Base-by-base conservation (phyloP, 495 filamentous ascomycete species). In the Sordaria brevicollis region DNA sequence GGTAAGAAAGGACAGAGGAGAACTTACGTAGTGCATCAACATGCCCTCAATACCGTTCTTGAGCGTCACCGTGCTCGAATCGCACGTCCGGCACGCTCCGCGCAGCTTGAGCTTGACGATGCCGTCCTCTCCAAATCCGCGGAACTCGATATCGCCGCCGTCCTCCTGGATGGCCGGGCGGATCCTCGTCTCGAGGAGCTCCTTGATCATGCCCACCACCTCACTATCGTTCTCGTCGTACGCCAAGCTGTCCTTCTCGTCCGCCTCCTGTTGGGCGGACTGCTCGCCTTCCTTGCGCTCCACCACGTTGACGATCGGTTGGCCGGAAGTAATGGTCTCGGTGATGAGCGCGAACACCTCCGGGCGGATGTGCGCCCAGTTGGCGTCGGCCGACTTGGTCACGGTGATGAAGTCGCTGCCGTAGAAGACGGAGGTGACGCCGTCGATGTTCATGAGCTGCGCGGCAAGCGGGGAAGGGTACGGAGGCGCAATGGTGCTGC, bases 1-100 rank as follows among this genome's bases (percentile, higher is more conserved):
- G 66, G 17, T 15, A 7, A 15, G 13, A 66, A 49, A 54, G 34
- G 29, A 54, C 67, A 15, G 34, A 65, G 38, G 10, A 37, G 67
- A 62, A 83, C 81, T 80, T 69, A 86, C 84, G 78, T 84, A 85
- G 76, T 85, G 82, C 94, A 96, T 97, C 76, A 97, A 80, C 94
- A 97, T 97, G 57, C 90, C 91, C 83, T 99, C 96, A 77, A 99
- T 99, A 10, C 95, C 95, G 78, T 95, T 97, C 83, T 93, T 93
- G 73, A 99, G 79, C 33, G 95, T 98, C 33, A 97, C 92, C 0
- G 94, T 97, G 78, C 93, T 97, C 41, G 91, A 94, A 75, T 98
- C 95, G 79, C 95, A 98, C 29, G 94, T 97, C 66, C 94, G 85
- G 79, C 95, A 99, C 38, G 95, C 95, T 41, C 95, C 95, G 13